Base-by-base conservation (phyloP, 2,329 filamentous ascomycete species). In the Elsinoe fawcettii region DNA sequence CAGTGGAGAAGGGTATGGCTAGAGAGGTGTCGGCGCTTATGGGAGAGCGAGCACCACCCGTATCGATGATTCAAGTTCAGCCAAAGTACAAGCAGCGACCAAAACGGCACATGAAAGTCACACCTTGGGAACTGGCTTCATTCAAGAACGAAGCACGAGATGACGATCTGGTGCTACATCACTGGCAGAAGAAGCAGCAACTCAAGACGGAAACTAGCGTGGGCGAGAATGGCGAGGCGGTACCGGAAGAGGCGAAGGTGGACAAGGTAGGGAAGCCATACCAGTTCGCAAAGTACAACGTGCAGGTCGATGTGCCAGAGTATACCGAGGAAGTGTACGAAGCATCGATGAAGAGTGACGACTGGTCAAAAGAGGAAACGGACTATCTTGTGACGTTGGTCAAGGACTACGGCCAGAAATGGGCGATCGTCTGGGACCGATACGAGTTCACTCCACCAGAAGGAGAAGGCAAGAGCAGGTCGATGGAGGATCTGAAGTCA, bases 361-460 rank as follows among this genome's bases (percentile, higher is more conserved):
- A 92, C 64, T 99, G 93, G 93, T 86, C 87, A 12, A 89, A 87
- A 66, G 86, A 93, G 65, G 93, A 99, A 73, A 99, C 93, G 7
- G 90, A 96, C 68, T 96, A 96, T 67, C 73, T 99, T 61, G 80
- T 97, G 68, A 76, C 82, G 2, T 70, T 92, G 34, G 88, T 83
- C 12, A 80, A 80, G 58, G 86, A 91, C 47, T 96, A 85, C 67
- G 90, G 95, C 67, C 79, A 96, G 60, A 85, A 93, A 63, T 99
- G 93, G 90, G 81, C 92, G 2, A 71, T 97, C 14, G 88, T 99
- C 60, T 89, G 86, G 77, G 93, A 99, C 70, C 87, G 92, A 58
- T 99, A 96, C 73, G 88, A 95, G 56, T 95, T 82, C 69, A 73
- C 79, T 49, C 74, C 74, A 57, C 12, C 58, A 63, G 32, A 23